phyloP scores from a whole-genome alignment of 495 filamentous ascomycete species.

The Penicillium subrubescens region DNA sequence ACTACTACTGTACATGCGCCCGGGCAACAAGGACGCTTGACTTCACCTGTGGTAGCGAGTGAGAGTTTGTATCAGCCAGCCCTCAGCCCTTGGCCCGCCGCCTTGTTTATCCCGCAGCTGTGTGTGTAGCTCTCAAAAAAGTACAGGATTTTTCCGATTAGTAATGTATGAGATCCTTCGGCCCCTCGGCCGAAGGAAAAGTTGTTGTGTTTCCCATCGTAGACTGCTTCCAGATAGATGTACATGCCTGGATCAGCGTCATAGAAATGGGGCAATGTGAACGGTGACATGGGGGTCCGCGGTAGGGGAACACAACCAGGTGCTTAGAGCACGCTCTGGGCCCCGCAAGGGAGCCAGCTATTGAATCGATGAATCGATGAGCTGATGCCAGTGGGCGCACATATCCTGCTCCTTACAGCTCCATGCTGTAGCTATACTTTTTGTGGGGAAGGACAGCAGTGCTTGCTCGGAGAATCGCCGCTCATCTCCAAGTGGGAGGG shows the following conservation, averaged over 20 bases:
- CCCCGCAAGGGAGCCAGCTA: constrained; percentile 16
- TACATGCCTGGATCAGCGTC: not conserved
- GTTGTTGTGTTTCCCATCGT: not conserved
- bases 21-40: not conserved
- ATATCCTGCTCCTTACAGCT: not conserved
- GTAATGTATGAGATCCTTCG: not conserved
- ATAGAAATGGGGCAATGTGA: not conserved
- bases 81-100: constrained; percentile 4
- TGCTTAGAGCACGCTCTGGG: constrained; percentile 9
- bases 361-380: not conserved
- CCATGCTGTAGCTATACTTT: not conserved
- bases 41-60: not conserved
- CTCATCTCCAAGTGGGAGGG: not conserved
- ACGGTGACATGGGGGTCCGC: constrained; percentile 1
- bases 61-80: not conserved
- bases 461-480: constrained; percentile 4
- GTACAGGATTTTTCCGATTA: not conserved
- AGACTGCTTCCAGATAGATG: not conserved
- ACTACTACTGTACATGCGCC: constrained; percentile 3
- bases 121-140: not conserved
- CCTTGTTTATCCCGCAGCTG: not conserved
- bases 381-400: constrained; percentile 5
- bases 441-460: not conserved
- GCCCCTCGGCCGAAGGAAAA: not conserved
- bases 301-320: not conserved